Conservation (phyloP, 192 early-diverging fungal genomes). For the Umbelopsis ramanniana region DNA sequence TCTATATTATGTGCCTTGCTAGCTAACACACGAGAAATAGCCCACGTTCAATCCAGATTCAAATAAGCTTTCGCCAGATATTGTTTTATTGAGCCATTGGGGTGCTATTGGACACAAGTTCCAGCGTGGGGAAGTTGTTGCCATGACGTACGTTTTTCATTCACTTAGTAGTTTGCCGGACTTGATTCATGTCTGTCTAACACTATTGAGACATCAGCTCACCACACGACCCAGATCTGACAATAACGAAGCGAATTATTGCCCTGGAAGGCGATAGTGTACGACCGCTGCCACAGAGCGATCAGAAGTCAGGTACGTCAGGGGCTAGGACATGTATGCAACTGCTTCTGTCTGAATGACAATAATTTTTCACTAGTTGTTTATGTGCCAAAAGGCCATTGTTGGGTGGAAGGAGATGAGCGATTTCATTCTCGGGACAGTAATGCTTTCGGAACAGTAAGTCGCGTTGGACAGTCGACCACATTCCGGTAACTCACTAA, state of each 20-base stretch:
- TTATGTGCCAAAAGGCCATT: conserved; percentile 75
- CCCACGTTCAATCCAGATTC: conserved; percentile 79
- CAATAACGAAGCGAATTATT: conserved; percentile 85
- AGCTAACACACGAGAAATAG: conserved; percentile 31
- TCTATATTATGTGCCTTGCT: not conserved
- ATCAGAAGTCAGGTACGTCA: conserved; percentile 24
- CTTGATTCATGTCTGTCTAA: not conserved
- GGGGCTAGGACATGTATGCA: not conserved
- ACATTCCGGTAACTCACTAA: not conserved
- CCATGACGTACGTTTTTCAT: conserved; percentile 44
- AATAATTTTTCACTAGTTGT: conserved; percentile 33
- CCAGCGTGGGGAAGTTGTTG: conserved; percentile 73
- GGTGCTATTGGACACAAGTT: conserved; percentile 49
- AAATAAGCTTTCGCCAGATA: conserved; percentile 63
- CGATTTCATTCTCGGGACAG: conserved; percentile 82
- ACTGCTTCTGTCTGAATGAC: not conserved
- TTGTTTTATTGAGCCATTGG: conserved; percentile 70
- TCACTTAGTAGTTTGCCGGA: not conserved
- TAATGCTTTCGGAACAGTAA: conserved; percentile 78
- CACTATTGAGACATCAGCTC: conserved; percentile 36
- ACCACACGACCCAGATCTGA: conserved; percentile 69
- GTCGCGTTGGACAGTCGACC: not conserved
- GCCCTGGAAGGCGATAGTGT: conserved; percentile 82
- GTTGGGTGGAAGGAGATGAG: conserved; percentile 89
- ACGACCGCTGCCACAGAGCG: conserved; percentile 41